Evolutionary conservation across 352 stramenopile species (phyloP).

Genomic region (Pythium myriotylum): DNA sequence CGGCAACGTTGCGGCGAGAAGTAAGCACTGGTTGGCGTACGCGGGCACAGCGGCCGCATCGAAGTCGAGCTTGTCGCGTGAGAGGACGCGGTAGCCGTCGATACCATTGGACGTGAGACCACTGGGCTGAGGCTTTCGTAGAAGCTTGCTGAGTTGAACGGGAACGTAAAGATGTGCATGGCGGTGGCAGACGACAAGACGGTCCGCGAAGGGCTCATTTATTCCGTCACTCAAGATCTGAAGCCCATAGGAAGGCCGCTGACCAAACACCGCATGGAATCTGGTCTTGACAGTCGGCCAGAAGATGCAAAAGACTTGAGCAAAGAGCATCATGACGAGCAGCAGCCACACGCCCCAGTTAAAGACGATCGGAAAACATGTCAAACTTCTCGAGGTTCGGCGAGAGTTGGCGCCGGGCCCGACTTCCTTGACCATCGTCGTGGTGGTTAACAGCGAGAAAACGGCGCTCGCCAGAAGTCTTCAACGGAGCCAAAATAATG

Average conservation of each 20-base stretch:
- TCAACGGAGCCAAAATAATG: too few species aligned
- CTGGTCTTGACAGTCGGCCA: constrained; percentile 27
- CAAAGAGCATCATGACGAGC: constrained; percentile 5
- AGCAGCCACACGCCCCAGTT: constrained; percentile 11
- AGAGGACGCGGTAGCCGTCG: constrained; percentile 18
- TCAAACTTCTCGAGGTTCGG: not conserved
- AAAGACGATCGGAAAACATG: not conserved
- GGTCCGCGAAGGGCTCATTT: constrained; percentile 48
- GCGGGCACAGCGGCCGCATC: not conserved
- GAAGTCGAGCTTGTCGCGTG: not conserved
- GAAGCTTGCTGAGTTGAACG: constrained; percentile 20
- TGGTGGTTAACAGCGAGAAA: too few species aligned
- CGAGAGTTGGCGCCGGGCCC: too few species aligned
- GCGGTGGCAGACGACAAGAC: constrained; percentile 39
- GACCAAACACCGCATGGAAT: constrained; percentile 20
- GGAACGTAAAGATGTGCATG: constrained; percentile 34
- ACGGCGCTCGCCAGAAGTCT: too few species aligned
- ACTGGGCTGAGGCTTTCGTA: not conserved
- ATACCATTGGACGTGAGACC: not conserved
- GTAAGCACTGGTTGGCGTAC: constrained; percentile 3
- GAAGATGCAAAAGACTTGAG: constrained; percentile 23
- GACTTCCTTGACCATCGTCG: too few species aligned
- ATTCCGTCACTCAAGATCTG: constrained; percentile 28
- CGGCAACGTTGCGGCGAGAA: not conserved
- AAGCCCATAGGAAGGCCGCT: constrained; percentile 1